Base-by-base conservation (phyloP, 78 protist species). In the Bodo saltans region DNA sequence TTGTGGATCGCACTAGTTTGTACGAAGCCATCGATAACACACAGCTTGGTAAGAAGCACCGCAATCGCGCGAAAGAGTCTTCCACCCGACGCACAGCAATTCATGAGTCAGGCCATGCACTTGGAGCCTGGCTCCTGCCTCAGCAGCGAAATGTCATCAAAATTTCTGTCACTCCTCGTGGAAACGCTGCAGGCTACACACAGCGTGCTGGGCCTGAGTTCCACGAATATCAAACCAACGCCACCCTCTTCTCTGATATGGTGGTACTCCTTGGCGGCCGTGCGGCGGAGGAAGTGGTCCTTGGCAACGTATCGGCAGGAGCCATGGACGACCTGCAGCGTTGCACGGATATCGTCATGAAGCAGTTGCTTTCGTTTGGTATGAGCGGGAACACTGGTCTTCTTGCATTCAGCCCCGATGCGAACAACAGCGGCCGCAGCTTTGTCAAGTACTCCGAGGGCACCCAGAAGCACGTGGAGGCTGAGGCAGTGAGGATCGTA, bases 101-200 rank as follows among this genome's bases (percentile, higher is more conserved):
- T 86, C 99, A 97, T 88, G 99, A 97, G 88, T 97, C 99, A 0
- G 99, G 99, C 33, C 99, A 97, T 70, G 98, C 98, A 39, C 82
- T 94, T 12, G 88, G 39, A 39, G 98, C 98, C 42, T 96, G 98
- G 98, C 96, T 90, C 88, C 90, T 97, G 34, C 94, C 96, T 80
- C 93, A 97, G 53, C 93, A 97, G 0, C 90, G 89, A 29, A 97
- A 97, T 33, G 84, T 95, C 12, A 75, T 96, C 53, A 96, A 97
- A 53, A 92, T 95, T 29, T 91, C 97, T 1, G 96, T 97, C 81
- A 87, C 95, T 1, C 99, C 99, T 37, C 87, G 98, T 4, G 98
- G 98, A 11, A 0, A 67, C 28, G 96, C 97, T 21, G 90, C 95
- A 3, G 99, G 99, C 42, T 97, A 90, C 78, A 97, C 98, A 21